Conservation (phyloP, 257 asterid genomes). For the Solanum raphanifolium region DNA sequence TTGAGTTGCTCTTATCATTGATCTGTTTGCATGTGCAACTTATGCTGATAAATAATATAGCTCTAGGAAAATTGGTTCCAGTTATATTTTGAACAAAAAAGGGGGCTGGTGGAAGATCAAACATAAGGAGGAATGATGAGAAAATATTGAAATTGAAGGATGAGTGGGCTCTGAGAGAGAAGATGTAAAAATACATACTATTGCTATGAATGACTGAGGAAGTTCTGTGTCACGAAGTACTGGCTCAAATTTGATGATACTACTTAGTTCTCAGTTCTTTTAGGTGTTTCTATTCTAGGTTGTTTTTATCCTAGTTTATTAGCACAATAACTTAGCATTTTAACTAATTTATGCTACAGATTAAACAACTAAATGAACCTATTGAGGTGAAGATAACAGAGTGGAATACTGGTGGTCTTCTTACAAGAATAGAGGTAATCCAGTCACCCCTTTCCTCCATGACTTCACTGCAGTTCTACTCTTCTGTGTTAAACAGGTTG, state of each 20-base stretch:
- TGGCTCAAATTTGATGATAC: not conserved
- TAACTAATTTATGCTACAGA: constrained; percentile 29
- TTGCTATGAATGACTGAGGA: not conserved
- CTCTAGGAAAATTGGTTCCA: not conserved
- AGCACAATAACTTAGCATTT: not conserved
- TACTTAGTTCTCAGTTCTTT: not conserved
- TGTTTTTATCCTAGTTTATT: not conserved
- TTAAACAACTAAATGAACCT: constrained; percentile 79
- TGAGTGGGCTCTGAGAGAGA: not conserved
- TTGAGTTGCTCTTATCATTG: not conserved
- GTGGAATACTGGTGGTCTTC: constrained; percentile 96
- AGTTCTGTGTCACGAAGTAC: not conserved
- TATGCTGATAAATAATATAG: not conserved
- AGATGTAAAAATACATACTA: not conserved
- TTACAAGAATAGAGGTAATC: constrained; percentile 84
- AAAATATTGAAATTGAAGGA: not conserved
- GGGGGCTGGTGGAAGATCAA: not conserved
- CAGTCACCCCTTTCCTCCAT: not conserved
- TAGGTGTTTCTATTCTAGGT: not conserved
- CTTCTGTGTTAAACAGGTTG: not conserved
- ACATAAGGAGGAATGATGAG: not conserved
- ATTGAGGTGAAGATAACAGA: constrained; percentile 68
- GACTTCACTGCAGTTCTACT: not conserved
- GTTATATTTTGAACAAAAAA: not conserved
- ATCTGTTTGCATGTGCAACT: not conserved